Evolutionary conservation across 768 basidiomycete species (phyloP), one percentile per base, ranked within the genome.

Genomic region (Coprinopsis strossmayeri): DNA sequence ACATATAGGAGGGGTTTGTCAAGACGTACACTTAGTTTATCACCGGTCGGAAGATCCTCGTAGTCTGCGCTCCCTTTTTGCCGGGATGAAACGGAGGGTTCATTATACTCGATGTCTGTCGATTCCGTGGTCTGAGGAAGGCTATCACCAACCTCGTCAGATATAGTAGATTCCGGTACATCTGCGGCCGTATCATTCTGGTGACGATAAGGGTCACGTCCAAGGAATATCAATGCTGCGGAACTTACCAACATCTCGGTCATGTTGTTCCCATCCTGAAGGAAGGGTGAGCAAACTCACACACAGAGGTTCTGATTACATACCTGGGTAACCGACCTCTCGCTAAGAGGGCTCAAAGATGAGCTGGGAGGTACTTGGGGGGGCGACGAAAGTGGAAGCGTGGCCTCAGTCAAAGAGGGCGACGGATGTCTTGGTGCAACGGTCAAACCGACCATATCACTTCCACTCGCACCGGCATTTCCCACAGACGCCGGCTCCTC

Each of bases 281-380:
- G 38, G 27, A 28, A 48, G 27, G 0, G 46, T 43, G 20, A 40
- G n/a, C 2, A 3, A 11, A 26, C 43, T 40, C 13, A 24, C 20
- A 42, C 37, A 17, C 30, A 1, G 23, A 32, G 18, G 37, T 20
- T n/a, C 26, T 18, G 41, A 53, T 46, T 48, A 26, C 57, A 51
- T 52, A 55, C 43, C 21, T 57, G 34, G 18, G 43, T 34, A 5
- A 48, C 43, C 9, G 50, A 37, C 9, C 11, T 9, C 15, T 41
- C 25, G 25, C 26, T 23, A n/a, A 45, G 12, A 18, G 44, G 34
- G 54, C 43, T 39, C 30, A 57, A 60, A n/a, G 53, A 59, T 12
- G 62, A 62, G 39, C 50, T 55, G 2, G 64, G 61, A 2, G 62
- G 63, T 23, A 60, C 40, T 15, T 56, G 54, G 2, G 55, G 49